Percentiles rank a stretch among this genome's conserved stretches.
Evolutionary conservation across 2,329 filamentous ascomycete genomes (phyloP).

Genomic region (Diplodia mutila): DNA sequence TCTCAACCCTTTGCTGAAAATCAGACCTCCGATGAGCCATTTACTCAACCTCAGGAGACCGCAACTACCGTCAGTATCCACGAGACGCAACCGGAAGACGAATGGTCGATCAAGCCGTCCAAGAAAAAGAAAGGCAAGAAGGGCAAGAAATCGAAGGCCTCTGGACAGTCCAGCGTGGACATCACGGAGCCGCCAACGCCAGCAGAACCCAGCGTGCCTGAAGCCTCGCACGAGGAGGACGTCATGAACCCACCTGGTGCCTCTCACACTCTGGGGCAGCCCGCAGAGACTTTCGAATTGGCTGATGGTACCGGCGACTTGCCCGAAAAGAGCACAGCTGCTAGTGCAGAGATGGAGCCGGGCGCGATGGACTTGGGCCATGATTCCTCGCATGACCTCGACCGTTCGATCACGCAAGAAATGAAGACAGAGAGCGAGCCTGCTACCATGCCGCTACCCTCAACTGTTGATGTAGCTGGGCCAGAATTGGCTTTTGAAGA

Average conservation of each 20-base stretch:
- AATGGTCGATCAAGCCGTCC: background rate
- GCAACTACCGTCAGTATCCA: background rate
- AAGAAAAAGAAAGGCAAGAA: constrained; percentile 25
- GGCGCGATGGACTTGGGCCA: background rate
- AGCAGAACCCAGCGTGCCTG: background rate
- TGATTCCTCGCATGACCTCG: background rate
- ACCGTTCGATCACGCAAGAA: background rate
- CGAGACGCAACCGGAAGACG: background rate
- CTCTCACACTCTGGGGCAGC: background rate
- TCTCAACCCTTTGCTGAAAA: background rate
- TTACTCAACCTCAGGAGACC: background rate
- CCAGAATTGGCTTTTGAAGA: background rate
- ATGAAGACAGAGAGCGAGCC: background rate
- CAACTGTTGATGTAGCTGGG: background rate
- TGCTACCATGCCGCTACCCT: background rate
- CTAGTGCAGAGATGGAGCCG: background rate
- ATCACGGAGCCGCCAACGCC: background rate
- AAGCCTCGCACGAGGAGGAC: background rate
- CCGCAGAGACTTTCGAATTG: background rate
- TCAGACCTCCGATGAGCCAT: background rate
- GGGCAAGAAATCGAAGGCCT: constrained; percentile 10
- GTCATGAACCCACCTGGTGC: background rate
- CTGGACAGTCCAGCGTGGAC: background rate
- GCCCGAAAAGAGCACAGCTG: background rate
- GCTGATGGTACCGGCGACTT: background rate